A percentile compares a stretch with the other conserved stretches of the same genome.
These are phyloP conservation scores for Chaetomiaceae sp. DNA, from an alignment of 2,329 filamentous ascomycete genomes.

Conservation along the genomic window DNA sequence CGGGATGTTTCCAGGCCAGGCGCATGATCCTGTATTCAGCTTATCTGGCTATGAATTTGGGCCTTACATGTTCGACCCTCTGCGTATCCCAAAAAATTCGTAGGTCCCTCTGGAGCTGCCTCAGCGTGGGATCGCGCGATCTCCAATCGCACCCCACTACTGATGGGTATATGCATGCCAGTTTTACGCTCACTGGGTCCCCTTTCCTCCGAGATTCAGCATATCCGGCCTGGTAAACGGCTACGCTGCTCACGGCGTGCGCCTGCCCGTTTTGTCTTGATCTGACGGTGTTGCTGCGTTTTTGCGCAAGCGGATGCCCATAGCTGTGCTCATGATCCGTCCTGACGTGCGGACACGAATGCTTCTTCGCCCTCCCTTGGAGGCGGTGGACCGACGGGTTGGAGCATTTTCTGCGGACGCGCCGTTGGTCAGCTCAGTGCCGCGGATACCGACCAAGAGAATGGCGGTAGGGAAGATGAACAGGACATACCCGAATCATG, in stretches of 20 bases:
- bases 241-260: not conserved
- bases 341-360: conserved; percentile 10
- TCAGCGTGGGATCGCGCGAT: not conserved
- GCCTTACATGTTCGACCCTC: not conserved
- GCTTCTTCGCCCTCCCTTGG: conserved; percentile 44
- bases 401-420: conserved; percentile 56
- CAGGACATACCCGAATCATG: conserved; percentile 65
- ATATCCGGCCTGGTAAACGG: not conserved
- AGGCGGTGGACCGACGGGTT: conserved; percentile 54
- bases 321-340: conserved; percentile 6
- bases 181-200: too few species aligned
- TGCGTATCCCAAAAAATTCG: not conserved
- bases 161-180: not conserved
- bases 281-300: not conserved
- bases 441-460: too few species aligned
- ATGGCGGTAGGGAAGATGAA: too few species aligned
- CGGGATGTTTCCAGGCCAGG: conserved; percentile 1
- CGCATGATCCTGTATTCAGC: conserved; percentile 13
- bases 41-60: not conserved
- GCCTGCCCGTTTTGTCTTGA: not conserved
- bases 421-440: too few species aligned
- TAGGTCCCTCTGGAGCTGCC: not conserved
- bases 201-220: too few species aligned
- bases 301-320: not conserved
- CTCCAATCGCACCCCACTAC: not conserved